Evolutionary conservation across 2,329 filamentous ascomycete genomes (phyloP).

Genomic region (Trichophyton rubrum): DNA sequence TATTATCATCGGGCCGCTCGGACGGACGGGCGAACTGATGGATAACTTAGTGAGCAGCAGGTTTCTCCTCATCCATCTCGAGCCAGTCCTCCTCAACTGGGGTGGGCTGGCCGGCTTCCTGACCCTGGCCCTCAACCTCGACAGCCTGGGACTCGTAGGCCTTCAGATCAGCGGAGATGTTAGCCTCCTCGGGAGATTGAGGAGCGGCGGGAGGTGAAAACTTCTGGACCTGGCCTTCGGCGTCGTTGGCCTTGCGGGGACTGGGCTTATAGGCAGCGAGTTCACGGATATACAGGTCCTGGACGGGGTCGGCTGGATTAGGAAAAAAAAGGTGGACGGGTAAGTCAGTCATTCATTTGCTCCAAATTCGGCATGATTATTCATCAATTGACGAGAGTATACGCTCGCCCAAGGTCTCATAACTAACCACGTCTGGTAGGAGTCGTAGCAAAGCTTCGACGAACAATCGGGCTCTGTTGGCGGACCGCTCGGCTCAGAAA

Average conservation of each 20-base stretch:
- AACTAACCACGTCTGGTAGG: conserved; percentile 47
- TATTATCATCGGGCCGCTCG: neutral
- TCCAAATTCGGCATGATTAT: neutral
- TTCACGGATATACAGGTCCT: conserved; percentile 94
- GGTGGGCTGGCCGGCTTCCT: conserved; percentile 45
- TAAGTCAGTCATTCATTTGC: neutral
- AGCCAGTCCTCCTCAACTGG: conserved; percentile 65
- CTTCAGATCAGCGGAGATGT: conserved; percentile 82
- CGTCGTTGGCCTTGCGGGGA: conserved; percentile 69
- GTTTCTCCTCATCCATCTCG: conserved; percentile 54
- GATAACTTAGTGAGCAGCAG: conserved; percentile 30
- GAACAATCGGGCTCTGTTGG: conserved; percentile 44
- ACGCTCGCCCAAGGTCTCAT: neutral
- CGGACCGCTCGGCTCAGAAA: conserved; percentile 48
- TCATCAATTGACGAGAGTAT: conserved; percentile 5
- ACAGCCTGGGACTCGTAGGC: conserved; percentile 90
- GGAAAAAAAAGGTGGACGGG: conserved; percentile 4
- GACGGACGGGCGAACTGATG: neutral
- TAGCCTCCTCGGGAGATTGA: conserved; percentile 80
- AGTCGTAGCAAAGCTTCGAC: conserved; percentile 52
- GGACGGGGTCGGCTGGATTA: conserved; percentile 74
- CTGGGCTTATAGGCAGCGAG: conserved; percentile 89
- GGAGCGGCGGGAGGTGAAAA: conserved; percentile 72
- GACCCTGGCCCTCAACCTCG: conserved; percentile 72
- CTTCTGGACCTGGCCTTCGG: conserved; percentile 81